Conservation (phyloP, 2,329 filamentous ascomycete genomes). For the Calonectria henricotiae region DNA sequence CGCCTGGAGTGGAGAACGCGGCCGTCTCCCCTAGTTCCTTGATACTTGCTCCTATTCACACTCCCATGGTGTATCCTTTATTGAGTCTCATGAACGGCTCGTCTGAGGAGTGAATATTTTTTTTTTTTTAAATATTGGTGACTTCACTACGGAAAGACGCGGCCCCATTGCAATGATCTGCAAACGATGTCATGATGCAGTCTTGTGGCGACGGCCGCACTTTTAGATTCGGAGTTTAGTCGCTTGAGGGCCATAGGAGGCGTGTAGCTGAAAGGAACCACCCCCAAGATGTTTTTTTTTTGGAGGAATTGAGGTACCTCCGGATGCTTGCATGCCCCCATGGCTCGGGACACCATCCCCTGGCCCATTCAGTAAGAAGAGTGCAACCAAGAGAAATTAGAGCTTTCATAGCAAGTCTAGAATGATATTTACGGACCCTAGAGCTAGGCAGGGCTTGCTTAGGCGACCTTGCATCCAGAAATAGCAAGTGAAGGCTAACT, state of each 20-base stretch:
- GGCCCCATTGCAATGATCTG: slow-evolving; percentile 22
- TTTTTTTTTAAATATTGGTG: slow-evolving; percentile 28
- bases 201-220: slow-evolving; percentile 35
- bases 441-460: slow-evolving; percentile 36
- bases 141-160: slow-evolving; percentile 3
- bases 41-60: slow-evolving; percentile 49
- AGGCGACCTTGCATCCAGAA: slow-evolving; percentile 50
- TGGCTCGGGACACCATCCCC: slow-evolving; percentile 47
- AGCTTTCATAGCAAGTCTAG: slow-evolving; percentile 35
- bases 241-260: slow-evolving; percentile 31
- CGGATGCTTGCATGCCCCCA: slow-evolving; percentile 51
- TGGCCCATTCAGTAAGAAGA: slow-evolving; percentile 46
- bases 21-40: slow-evolving; percentile 33
- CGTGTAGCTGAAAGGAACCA: slow-evolving; percentile 42
- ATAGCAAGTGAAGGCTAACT: slow-evolving; percentile 46
- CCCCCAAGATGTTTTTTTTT: slow-evolving; percentile 41
- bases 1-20: slow-evolving; percentile 42
- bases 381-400: slow-evolving; percentile 46
- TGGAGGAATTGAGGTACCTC: slow-evolving; percentile 46
- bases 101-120: slow-evolving; percentile 37
- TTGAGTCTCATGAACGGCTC: slow-evolving; percentile 38
- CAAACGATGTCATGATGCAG: slow-evolving; percentile 23
- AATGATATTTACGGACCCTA: not conserved
- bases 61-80: slow-evolving; percentile 47
- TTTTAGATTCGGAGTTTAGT: slow-evolving; percentile 11